A percentile compares a stretch with the other conserved stretches of the same genome.
Conservation (phyloP, 2,329 filamentous ascomycete genomes). For the Dichotomopilus funicola region DNA sequence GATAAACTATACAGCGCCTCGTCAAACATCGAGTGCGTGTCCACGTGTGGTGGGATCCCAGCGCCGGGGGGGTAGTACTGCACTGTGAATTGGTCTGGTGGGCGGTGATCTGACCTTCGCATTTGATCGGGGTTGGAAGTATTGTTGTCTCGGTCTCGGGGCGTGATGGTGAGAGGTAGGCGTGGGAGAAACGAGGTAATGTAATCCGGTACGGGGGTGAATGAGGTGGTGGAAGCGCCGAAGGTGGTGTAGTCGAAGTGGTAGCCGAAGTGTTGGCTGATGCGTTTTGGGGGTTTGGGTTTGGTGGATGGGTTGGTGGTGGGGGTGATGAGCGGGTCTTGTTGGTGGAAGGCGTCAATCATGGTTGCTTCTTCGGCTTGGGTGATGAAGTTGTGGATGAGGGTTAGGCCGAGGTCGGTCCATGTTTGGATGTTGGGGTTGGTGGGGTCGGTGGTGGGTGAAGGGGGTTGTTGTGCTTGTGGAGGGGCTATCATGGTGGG, state of each 20-base stretch:
- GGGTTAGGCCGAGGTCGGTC: slow-evolving; percentile 19
- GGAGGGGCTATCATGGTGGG: not conserved
- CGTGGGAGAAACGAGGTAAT: slow-evolving; percentile 27
- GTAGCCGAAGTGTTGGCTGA: slow-evolving; percentile 24
- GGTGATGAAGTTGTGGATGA: slow-evolving; percentile 24
- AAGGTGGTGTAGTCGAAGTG: slow-evolving; percentile 25
- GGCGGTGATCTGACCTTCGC: slow-evolving; percentile 31
- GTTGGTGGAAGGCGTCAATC: slow-evolving; percentile 21
- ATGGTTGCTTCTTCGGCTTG: slow-evolving; percentile 19
- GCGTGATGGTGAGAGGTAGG: slow-evolving; percentile 20
- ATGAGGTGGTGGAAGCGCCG: slow-evolving; percentile 17
- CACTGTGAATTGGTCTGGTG: slow-evolving; percentile 45
- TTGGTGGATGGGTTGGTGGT: not conserved
- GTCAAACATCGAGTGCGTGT: slow-evolving; percentile 46
- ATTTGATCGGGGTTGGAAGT: too few relatives aligned
- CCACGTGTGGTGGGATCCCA: slow-evolving; percentile 55
- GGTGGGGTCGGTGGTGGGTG: slow-evolving; percentile 11
- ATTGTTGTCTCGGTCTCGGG: too few relatives aligned
- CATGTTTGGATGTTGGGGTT: slow-evolving; percentile 19
- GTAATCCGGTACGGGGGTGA: slow-evolving; percentile 22
- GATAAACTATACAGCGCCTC: slow-evolving; percentile 40
- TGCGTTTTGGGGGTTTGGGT: slow-evolving; percentile 9
- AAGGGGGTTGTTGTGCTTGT: slow-evolving; percentile 3
- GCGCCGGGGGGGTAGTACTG: slow-evolving; percentile 55
- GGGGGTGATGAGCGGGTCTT: not conserved